A percentile compares a stretch with the other conserved stretches of the same genome.
These are phyloP conservation scores for Cyberlindnera mycetangii DNA, from an alignment of 805 yeast species.

Conservation along the genomic window DNA sequence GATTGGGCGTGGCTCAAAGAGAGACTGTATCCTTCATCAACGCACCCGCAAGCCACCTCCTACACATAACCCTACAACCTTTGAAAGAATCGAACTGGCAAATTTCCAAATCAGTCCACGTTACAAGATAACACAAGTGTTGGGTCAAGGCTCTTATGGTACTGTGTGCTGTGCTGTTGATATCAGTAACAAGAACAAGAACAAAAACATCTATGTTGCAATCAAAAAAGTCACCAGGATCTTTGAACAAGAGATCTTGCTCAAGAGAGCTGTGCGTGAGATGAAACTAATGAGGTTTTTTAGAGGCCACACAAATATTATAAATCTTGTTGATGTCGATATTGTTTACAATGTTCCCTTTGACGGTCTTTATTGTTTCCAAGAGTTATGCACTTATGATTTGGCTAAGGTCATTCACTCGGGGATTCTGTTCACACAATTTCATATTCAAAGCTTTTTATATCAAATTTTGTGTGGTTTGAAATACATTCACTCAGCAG, in stretches of 20 bases:
- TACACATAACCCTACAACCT: constrained; percentile 33
- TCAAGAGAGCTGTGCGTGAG: constrained; percentile 83
- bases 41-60: constrained; percentile 21
- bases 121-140: constrained; percentile 52
- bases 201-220: constrained; percentile 47
- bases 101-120: constrained; percentile 62
- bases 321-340: constrained; percentile 71
- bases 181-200: constrained; percentile 31
- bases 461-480: constrained; percentile 86
- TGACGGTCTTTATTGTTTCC: constrained; percentile 87
- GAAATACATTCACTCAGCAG: constrained; percentile 87
- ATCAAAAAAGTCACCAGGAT: constrained; percentile 78
- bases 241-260: constrained; percentile 59
- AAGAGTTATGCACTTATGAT: constrained; percentile 82
- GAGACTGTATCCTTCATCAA: background rate
- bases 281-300: constrained; percentile 76
- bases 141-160: constrained; percentile 88
- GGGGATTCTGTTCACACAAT: constrained; percentile 73
- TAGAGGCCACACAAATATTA: constrained; percentile 82
- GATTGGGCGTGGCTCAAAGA: background rate
- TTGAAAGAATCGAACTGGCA: constrained; percentile 51
- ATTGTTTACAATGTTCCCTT: constrained; percentile 61
- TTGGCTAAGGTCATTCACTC: constrained; percentile 78
- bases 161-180: constrained; percentile 76
- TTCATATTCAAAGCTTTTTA: constrained; percentile 70